Evolutionary conservation across 176 grass and related monocot genomes (phyloP), one percentile per base, ranked within the genome.

Genomic region (Cenchrus purpureus): DNA sequence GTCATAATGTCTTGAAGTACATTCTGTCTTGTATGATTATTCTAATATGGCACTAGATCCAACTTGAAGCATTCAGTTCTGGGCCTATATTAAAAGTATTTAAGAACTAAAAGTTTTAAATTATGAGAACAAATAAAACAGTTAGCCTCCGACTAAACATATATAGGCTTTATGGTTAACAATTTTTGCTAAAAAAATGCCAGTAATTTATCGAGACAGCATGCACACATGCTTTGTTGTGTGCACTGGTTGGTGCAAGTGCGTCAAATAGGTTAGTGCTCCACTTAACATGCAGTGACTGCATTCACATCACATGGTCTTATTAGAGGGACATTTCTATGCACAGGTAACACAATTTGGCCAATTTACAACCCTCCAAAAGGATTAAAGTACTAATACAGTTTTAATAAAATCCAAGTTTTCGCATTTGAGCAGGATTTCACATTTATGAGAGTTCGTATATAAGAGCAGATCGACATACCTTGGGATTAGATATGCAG

Each of bases 401-500:
- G 37, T 40, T 4, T 4, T 40, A 40, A 40, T 40, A 40, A 40
- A 40, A 40, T 40, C 37, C 37, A 40, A 40, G 37, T 40, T 40
- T 40, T 40, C 37, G 37, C 37, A 40, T 40, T 40, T 4, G 37
- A 49, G 37, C 49, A 57, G 19, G 19, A 81, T 48, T 56, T 34
- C 3, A 67, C 16, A 68, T 54, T 64, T 28, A 1, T 57, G 22
- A 66, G 8, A 32, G 12, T 71, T 32, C 25, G 49, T 55, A 32
- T 46, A 17, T 34, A 74, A 17, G 51, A 53, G 7, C n/a, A 44
- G 75, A 74, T 53, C 42, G 0, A 8, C 60, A 1, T 94, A 94
- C 97, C 91, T 98, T 98, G 40, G 97, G 97, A 72, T 98, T 95
- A 51, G 97, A 98, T 73, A 98, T 98, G 66, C 97, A 98, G 44